Percentiles rank a stretch among this genome's conserved stretches.
These are phyloP conservation scores for Bolboschoenus planiculmis DNA, from an alignment of 176 grass and related monocot genomes.

Conservation along the genomic window DNA sequence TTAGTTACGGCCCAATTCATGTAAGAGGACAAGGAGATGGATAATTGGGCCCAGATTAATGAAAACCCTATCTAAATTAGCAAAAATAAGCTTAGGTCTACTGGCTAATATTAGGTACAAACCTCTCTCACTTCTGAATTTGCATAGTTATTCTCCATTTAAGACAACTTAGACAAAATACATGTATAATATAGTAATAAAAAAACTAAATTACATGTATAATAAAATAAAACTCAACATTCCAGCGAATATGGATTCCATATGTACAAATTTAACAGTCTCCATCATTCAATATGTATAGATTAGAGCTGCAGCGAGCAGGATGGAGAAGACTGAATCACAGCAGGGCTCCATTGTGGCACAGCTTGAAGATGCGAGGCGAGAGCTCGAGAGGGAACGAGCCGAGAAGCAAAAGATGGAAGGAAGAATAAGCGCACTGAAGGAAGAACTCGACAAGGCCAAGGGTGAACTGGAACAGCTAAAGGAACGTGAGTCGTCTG, in stretches of 20 bases:
- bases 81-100: background rate
- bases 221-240: background rate
- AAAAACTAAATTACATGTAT: too few species aligned
- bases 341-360: background rate
- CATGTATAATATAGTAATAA: background rate
- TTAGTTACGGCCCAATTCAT: background rate
- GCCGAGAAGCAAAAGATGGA: constrained; percentile 65
- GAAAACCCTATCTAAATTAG: background rate
- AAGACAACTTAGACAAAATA: background rate
- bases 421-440: constrained; percentile 44
- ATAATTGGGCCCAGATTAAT: background rate
- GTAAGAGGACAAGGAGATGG: background rate
- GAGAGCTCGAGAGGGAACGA: constrained; percentile 46
- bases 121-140: background rate
- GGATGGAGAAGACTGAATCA: constrained; percentile 6
- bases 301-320: constrained; percentile 29
- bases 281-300: background rate
- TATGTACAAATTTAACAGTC: background rate
- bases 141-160: background rate
- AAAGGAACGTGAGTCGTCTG: constrained; percentile 25
- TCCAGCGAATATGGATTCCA: background rate
- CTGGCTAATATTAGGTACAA: background rate
- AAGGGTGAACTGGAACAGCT: constrained; percentile 56
- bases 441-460: constrained; percentile 54
- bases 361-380: constrained; percentile 51